phyloP scores from a whole-genome alignment of 208 protist genomes.

The Vickermania ingenoplastis region DNA sequence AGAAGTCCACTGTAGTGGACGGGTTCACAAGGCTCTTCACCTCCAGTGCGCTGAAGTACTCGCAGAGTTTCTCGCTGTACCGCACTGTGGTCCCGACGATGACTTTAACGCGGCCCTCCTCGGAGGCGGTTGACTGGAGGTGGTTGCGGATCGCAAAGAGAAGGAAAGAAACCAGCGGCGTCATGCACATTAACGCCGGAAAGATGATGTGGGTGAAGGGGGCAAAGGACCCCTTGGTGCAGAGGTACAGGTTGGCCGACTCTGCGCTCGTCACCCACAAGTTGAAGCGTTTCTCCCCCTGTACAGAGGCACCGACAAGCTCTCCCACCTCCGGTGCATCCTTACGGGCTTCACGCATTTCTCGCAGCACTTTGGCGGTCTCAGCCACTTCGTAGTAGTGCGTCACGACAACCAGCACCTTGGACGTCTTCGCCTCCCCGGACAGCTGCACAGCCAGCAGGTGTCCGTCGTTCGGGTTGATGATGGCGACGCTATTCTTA shows the following conservation, averaged over 20 bases:
- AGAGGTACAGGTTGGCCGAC: constrained; percentile 63
- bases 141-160: constrained; percentile 47
- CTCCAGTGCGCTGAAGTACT: constrained; percentile 34
- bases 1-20: constrained; percentile 23
- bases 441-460: constrained; percentile 4
- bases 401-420: constrained; percentile 77
- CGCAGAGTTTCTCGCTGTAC: constrained; percentile 19
- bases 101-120: constrained; percentile 19
- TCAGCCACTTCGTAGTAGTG: constrained; percentile 58
- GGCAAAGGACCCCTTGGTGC: constrained; percentile 38
- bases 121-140: not conserved
- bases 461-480: not conserved
- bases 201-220: constrained; percentile 83
- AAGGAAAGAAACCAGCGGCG: constrained; percentile 54
- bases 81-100: constrained; percentile 28
- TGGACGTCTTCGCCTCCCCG: constrained; percentile 6
- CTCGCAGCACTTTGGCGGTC: constrained; percentile 32
- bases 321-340: constrained; percentile 28
- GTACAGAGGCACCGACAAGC: constrained; percentile 52
- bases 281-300: constrained; percentile 18
- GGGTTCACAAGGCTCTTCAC: constrained; percentile 11
- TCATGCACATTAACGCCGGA: constrained; percentile 45
- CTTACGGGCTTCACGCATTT: constrained; percentile 8
- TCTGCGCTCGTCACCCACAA: constrained; percentile 80
- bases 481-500: not conserved